phyloP scores from a whole-genome alignment of 768 basidiomycete genomes.

The Tubosaeta sp. region DNA sequence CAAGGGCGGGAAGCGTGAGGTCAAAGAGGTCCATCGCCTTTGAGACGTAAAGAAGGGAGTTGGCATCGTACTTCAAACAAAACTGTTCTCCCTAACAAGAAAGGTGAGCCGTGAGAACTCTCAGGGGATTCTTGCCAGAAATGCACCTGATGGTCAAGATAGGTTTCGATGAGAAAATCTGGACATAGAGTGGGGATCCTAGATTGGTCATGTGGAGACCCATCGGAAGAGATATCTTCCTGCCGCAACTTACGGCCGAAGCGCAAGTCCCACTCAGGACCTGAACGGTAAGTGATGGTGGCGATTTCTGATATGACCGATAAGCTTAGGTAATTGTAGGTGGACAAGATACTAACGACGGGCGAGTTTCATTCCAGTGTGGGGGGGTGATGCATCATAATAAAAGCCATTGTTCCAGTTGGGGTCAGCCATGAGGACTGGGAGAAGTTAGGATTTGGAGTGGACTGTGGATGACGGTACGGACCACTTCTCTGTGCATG shows the following conservation, averaged over 20 bases:
- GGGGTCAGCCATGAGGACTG: slow-evolving; percentile 98
- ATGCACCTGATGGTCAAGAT: slow-evolving; percentile 83
- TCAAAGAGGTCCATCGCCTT: slow-evolving; percentile 99
- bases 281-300: slow-evolving; percentile 97
- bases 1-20: slow-evolving; percentile 76
- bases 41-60: slow-evolving; percentile 96
- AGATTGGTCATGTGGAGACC: slow-evolving; percentile 13
- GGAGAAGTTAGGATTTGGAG: slow-evolving; percentile 1
- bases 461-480: not conserved
- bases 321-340: not conserved
- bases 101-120: slow-evolving; percentile 3
- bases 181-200: slow-evolving; percentile 79
- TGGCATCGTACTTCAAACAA: slow-evolving; percentile 98
- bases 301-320: slow-evolving; percentile 72
- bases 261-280: slow-evolving; percentile 98
- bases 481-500: slow-evolving; percentile 94
- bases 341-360: slow-evolving; percentile 61
- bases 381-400: slow-evolving; percentile 92
- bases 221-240: slow-evolving; percentile 8
- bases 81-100: slow-evolving; percentile 81
- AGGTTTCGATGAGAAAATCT: slow-evolving; percentile 98
- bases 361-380: slow-evolving; percentile 97
- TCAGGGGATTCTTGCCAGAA: not conserved
- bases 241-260: slow-evolving; percentile 76
- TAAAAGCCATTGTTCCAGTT: slow-evolving; percentile 99